phyloP scores from a whole-genome alignment of 768 basidiomycete species.

The Tulasnella sp. region DNA sequence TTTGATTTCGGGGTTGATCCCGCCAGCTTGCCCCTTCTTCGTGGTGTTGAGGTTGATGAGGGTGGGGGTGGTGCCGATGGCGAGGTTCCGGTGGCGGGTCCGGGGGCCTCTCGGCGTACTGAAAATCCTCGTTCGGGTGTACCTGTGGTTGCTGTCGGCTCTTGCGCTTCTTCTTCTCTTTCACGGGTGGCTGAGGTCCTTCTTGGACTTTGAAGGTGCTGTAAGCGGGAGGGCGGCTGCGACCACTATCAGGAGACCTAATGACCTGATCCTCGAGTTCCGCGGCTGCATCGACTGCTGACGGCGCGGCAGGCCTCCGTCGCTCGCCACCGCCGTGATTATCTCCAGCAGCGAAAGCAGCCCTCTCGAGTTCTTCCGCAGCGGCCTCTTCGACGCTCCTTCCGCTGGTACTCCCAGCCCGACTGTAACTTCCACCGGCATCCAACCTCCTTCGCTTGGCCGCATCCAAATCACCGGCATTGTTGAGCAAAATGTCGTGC shows the following conservation, averaged over 20 bases:
- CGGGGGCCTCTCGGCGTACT: conserved; percentile 18
- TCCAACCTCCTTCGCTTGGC: not conserved
- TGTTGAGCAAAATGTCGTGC: not conserved
- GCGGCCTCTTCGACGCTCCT: conserved; percentile 28
- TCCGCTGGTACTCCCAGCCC: not conserved
- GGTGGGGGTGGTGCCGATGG: conserved; percentile 12
- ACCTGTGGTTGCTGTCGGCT: conserved; percentile 51
- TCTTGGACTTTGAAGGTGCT: not conserved
- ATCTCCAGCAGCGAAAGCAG: conserved; percentile 40
- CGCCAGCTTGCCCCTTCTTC: conserved; percentile 8
- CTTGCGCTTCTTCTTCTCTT: conserved; percentile 28
- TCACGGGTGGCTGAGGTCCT: not conserved
- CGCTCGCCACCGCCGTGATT: conserved; percentile 33
- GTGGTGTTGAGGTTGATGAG: not conserved
- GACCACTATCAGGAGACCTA: not conserved
- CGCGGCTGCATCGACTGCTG: conserved; percentile 45
- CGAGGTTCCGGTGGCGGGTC: conserved; percentile 18
- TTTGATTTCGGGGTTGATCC: not conserved
- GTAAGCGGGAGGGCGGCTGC: not conserved
- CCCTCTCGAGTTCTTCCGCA: conserved; percentile 50
- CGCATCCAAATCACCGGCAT: not conserved
- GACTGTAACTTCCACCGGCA: not conserved
- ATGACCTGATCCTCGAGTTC: conserved; percentile 10
- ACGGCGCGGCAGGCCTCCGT: conserved; percentile 40
- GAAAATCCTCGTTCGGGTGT: conserved; percentile 41